Percentiles rank a stretch among this genome's conserved stretches.
Conservation (phyloP, 208 protist genomes). For the Phytomonas sp. region DNA sequence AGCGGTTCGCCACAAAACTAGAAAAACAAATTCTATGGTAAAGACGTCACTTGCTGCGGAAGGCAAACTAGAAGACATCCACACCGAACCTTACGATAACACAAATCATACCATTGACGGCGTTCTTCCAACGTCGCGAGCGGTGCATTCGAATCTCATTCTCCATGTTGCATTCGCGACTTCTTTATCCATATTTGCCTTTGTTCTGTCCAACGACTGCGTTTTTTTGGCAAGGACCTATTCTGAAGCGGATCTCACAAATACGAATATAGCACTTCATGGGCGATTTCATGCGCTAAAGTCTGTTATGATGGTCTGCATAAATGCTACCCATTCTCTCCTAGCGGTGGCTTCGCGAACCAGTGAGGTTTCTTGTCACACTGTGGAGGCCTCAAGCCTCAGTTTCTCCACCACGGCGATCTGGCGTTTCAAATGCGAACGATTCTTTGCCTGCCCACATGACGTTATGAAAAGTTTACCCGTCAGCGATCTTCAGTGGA, state of each 20-base stretch:
- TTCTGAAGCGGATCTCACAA: constrained; percentile 37
- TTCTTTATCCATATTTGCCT: constrained; percentile 27
- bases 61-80: neutral
- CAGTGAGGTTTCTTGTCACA: constrained; percentile 42
- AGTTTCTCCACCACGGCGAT: constrained; percentile 20
- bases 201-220: constrained; percentile 47
- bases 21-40: neutral
- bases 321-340: constrained; percentile 50
- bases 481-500: constrained; percentile 51
- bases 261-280: constrained; percentile 26
- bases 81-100: neutral
- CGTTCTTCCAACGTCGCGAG: neutral
- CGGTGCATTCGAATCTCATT: constrained; percentile 26
- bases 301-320: constrained; percentile 20
- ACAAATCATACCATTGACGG: constrained; percentile 1
- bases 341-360: constrained; percentile 45
- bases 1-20: neutral
- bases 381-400: constrained; percentile 15
- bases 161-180: constrained; percentile 30
- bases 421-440: constrained; percentile 20
- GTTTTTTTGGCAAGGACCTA: constrained; percentile 35
- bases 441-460: neutral
- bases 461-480: constrained; percentile 15
- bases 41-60: neutral
- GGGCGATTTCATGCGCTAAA: constrained; percentile 24